These are phyloP conservation scores for Lentinula edodes DNA, from an alignment of 768 basidiomycete species.

Conservation along the genomic window DNA sequence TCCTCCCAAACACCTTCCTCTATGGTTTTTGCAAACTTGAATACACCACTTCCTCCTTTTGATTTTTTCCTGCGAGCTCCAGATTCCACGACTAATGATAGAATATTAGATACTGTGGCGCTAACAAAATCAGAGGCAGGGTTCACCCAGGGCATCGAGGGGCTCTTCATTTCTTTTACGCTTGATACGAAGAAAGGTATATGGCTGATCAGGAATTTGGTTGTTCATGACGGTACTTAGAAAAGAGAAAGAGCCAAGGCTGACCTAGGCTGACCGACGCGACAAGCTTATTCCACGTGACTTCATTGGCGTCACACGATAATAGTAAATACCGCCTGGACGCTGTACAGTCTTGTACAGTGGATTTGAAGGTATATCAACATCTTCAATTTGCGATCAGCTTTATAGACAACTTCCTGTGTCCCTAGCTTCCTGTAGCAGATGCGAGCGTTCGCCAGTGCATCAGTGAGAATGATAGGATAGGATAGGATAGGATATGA, in stretches of 20 bases:
- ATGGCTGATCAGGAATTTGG: constrained; percentile 29
- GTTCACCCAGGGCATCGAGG: constrained; percentile 67
- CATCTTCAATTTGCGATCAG: too few species aligned
- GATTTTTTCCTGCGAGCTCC: constrained; percentile 57
- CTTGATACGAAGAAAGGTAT: constrained; percentile 77
- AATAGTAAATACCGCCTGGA: too few species aligned
- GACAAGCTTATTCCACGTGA: not conserved
- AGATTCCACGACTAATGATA: constrained; percentile 56
- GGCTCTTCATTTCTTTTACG: constrained; percentile 80
- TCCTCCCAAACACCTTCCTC: constrained; percentile 67
- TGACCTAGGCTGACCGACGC: not conserved
- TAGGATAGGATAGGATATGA: too few species aligned
- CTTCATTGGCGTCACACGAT: not conserved
- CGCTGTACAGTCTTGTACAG: too few species aligned
- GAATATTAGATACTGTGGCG: not conserved
- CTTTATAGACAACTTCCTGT: too few species aligned
- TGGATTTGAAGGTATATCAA: too few species aligned
- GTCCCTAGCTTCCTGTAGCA: too few species aligned
- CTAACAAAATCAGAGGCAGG: constrained; percentile 6
- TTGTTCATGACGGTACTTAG: not conserved
- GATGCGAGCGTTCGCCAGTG: too few species aligned
- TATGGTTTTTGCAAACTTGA: constrained; percentile 78
- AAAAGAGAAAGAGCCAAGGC: not conserved
- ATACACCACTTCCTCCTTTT: constrained; percentile 52
- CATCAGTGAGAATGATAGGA: not conserved